Base-by-base conservation (phyloP, 495 filamentous ascomycete genomes). In the Staphylotrichum longicolle region DNA sequence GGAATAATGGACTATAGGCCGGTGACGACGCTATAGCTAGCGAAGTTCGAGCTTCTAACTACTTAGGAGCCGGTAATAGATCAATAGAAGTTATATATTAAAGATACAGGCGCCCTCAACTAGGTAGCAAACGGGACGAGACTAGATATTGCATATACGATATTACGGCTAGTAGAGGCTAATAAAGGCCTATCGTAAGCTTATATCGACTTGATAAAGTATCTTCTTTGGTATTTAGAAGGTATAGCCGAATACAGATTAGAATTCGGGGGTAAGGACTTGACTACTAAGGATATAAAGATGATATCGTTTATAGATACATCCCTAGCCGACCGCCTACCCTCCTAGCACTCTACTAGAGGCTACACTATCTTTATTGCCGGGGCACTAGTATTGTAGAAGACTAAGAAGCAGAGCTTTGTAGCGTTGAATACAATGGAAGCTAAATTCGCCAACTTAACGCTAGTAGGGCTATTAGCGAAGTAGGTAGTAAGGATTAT, bases 381-480 rank as follows among this genome's bases (percentile, higher is more conserved):
- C 0, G 44, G 59, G 0, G 52, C 11, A 2, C 52, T 11, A 55
- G 42, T 61, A 0, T 5, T 35, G 0, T 61, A 1, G 51, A 61
- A 61, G 30, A 54, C 33, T 3, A 61, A 61, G 34, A 61, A 61
- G 42, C 12, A 61, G 15, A 49, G 42, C 7, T 61, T 55, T 4
- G 34, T 61, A 1, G 27, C 49, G 0, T 14, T 55, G 0, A 55
- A 33, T 11, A 61, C 35, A 0, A 61, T n/a, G 3, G 51, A 61
- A 5, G 51, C 42, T 0, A 52, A 61, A 8, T 61, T 61, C 7
- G 14, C 51, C 1, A 61, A 61, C 27, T 27, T 61, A 0, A 49
- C 46, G 1, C 34, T 33, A 2, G 37, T 12, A 9, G 51, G 4
- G 0, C 34, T 46, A 1, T 48, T 44, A 4, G 8, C 37, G 0